Percentiles rank a stretch among this genome's conserved stretches.
Evolutionary conservation across 306 rosid species (phyloP).

Genomic region (Canavalia ensiformis): DNA sequence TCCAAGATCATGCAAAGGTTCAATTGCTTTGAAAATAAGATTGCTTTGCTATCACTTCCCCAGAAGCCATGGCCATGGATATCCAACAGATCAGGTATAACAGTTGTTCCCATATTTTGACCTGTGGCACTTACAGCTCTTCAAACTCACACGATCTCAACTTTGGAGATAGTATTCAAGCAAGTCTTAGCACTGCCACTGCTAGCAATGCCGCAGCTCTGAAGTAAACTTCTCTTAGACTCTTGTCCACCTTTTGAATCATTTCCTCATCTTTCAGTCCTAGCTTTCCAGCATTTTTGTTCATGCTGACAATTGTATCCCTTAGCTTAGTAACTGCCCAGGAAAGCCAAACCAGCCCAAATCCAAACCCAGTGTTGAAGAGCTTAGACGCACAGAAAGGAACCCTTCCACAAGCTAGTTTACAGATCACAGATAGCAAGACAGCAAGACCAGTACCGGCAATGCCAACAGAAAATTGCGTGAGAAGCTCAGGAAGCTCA

Average conservation of each 20-base stretch:
- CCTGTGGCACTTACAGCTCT: conserved; percentile 28
- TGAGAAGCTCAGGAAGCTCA: conserved; percentile 81
- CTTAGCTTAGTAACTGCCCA: conserved; percentile 78
- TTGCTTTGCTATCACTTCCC: conserved; percentile 45
- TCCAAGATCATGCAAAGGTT: conserved; percentile 28
- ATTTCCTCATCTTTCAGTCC: conserved; percentile 72
- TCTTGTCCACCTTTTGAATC: conserved; percentile 66
- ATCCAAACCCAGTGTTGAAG: conserved; percentile 69
- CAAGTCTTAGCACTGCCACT: conserved; percentile 74
- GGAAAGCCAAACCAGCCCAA: conserved; percentile 93
- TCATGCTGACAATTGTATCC: conserved; percentile 61
- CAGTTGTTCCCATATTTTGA: not conserved
- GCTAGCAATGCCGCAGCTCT: conserved; percentile 80
- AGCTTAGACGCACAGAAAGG: conserved; percentile 71
- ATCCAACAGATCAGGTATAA: conserved; percentile 20
- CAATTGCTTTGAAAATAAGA: conserved; percentile 28
- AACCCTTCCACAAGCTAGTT: conserved; percentile 71
- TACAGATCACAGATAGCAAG: conserved; percentile 70
- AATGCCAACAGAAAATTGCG: conserved; percentile 77
- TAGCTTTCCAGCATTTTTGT: conserved; percentile 69
- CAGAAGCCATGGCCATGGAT: conserved; percentile 21
- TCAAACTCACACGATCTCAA: not conserved
- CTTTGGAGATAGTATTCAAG: conserved; percentile 55
- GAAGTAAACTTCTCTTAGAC: conserved; percentile 72
- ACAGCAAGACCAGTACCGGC: conserved; percentile 94